phyloP scores from a whole-genome alignment of 306 rosid genomes.

The Ormosia emarginata region DNA sequence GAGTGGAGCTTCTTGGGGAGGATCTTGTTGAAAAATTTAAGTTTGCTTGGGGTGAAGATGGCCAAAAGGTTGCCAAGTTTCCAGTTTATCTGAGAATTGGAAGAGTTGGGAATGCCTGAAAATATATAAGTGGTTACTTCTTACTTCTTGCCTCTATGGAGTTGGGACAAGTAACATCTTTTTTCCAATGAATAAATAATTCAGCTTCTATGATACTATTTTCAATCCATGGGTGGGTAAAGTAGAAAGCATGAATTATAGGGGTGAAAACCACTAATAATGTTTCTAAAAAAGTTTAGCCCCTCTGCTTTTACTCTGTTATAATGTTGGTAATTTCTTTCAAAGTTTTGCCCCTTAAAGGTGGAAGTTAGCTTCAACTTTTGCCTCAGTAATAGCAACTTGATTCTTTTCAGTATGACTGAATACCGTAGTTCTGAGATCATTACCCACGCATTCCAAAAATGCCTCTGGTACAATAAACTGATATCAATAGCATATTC shows the following conservation, averaged over 20 bases:
- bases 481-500: too few species aligned
- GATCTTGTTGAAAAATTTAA: constrained; percentile 43
- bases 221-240: neutral
- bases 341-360: too few species aligned
- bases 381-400: too few species aligned
- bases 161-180: neutral
- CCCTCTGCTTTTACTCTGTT: neutral
- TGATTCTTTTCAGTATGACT: too few species aligned
- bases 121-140: neutral
- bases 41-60: constrained; percentile 61
- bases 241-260: neutral
- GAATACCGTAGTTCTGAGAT: too few species aligned
- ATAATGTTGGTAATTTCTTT: neutral
- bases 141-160: neutral
- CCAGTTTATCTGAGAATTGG: constrained; percentile 72
- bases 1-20: constrained; percentile 59
- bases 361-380: too few species aligned
- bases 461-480: too few species aligned
- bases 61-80: constrained; percentile 41
- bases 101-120: constrained; percentile 37
- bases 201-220: neutral
- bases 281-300: neutral
- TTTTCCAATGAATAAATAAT: neutral
- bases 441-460: too few species aligned
- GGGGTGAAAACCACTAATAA: neutral